Evolutionary conservation across 2,329 filamentous ascomycete genomes (phyloP).

Genomic region (Colletotrichum sp.): DNA sequence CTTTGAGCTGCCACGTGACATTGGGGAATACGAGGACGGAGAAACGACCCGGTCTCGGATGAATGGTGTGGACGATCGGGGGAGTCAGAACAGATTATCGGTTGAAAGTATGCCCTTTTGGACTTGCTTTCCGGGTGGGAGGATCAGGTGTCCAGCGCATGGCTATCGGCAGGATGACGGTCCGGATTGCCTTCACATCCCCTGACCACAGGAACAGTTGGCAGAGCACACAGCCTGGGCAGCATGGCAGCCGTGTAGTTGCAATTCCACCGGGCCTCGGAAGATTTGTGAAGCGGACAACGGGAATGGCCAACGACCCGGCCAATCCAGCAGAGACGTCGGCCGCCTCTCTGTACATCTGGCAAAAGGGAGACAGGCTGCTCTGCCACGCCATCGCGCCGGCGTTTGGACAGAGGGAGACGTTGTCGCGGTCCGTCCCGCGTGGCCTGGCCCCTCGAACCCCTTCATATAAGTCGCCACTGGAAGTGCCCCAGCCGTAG

Average conservation of each 20-base stretch:
- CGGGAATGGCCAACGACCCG: background rate
- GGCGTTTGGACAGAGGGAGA: background rate
- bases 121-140: background rate
- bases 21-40: background rate
- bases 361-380: rapidly evolving
- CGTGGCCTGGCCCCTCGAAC: background rate
- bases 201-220: too few species aligned
- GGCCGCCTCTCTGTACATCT: too few species aligned
- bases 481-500: too few species aligned
- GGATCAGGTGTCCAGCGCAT: background rate
- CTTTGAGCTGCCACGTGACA: background rate
- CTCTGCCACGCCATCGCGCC: background rate
- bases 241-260: rapidly evolving
- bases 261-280: too few species aligned
- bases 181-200: background rate
- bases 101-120: background rate
- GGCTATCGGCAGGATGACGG: too few species aligned
- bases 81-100: background rate
- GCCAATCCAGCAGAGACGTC: too few species aligned
- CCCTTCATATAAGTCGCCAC: too few species aligned
- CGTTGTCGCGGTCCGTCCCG: background rate
- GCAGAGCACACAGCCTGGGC: too few species aligned
- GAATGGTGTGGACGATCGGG: background rate
- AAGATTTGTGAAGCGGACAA: rapidly evolving
- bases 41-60: background rate